Evolutionary conservation across 768 basidiomycete species (phyloP).

Genomic region (Tylopilus subfusipes): DNA sequence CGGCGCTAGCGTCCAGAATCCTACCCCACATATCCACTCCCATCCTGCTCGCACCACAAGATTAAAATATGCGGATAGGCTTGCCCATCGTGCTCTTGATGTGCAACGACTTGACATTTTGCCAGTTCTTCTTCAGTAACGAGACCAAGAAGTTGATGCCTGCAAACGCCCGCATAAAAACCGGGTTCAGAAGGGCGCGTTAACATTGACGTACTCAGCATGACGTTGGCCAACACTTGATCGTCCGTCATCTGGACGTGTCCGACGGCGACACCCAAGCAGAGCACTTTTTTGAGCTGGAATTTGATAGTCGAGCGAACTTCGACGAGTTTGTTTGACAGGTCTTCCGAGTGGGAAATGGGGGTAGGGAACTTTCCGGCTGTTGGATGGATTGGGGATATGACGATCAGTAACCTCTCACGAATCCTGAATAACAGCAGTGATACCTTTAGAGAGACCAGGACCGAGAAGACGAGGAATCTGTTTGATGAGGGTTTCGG

Average conservation of each 20-base stretch:
- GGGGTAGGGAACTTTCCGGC: conserved; percentile 99
- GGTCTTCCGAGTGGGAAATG: conserved; percentile 87
- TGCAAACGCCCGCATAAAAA: conserved; percentile 29
- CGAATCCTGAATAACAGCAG: background rate
- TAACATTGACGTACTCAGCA: conserved; percentile 67
- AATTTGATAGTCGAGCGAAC: conserved; percentile 99
- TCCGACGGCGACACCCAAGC: conserved; percentile 97
- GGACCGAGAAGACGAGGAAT: conserved; percentile 99
- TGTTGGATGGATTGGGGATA: conserved; percentile 27
- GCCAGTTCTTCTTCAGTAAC: conserved; percentile 99
- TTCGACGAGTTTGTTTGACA: conserved; percentile 85
- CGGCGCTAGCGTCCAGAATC: conserved; percentile 17
- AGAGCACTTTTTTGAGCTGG: conserved; percentile 99
- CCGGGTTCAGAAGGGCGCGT: background rate
- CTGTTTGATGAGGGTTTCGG: conserved; percentile 98
- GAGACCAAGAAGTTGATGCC: conserved; percentile 99
- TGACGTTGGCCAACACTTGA: conserved; percentile 95
- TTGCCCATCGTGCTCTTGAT: conserved; percentile 99
- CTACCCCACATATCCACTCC: conserved; percentile 15
- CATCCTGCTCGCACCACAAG: background rate
- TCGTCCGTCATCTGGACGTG: conserved; percentile 98
- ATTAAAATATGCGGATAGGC: conserved; percentile 89
- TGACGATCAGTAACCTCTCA: background rate
- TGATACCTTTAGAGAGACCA: conserved; percentile 93
- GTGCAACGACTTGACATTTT: conserved; percentile 98